phyloP scores from a whole-genome alignment of 2,329 filamentous ascomycete genomes.

The Cyanodermella asteris region DNA sequence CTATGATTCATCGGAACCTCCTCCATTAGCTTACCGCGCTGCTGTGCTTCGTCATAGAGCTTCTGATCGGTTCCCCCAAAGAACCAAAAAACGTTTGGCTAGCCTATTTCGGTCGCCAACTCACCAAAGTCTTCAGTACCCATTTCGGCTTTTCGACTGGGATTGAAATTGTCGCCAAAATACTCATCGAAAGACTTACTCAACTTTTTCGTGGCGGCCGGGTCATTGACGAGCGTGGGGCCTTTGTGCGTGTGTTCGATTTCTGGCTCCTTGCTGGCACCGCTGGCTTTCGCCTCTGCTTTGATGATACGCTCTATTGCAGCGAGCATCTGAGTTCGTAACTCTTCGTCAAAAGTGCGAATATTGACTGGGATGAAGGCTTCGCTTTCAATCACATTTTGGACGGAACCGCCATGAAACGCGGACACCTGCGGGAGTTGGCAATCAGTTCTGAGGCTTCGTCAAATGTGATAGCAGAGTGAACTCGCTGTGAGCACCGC shows the following conservation, averaged over 20 bases:
- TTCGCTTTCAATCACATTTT: constrained; percentile 25
- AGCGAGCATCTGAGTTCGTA: constrained; percentile 15
- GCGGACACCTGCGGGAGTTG: too few species aligned
- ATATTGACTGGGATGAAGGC: constrained; percentile 21
- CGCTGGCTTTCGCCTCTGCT: constrained; percentile 30
- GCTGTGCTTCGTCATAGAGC: constrained; percentile 27
- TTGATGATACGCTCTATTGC: constrained; percentile 24
- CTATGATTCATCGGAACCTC: constrained; percentile 38
- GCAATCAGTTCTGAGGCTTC: too few species aligned
- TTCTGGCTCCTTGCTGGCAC: constrained; percentile 19
- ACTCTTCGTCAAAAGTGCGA: constrained; percentile 14
- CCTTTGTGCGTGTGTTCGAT: constrained; percentile 21
- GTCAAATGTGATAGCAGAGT: too few species aligned
- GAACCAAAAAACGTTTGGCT: constrained; percentile 33
- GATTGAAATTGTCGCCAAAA: constrained; percentile 20
- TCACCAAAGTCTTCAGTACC: constrained; percentile 38
- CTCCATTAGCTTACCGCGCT: constrained; percentile 21
- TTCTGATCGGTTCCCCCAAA: constrained; percentile 30
- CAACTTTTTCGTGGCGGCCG: constrained; percentile 18
- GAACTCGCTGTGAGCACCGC: constrained; percentile 25
- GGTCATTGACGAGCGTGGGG: constrained; percentile 32
- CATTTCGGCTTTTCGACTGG: constrained; percentile 19
- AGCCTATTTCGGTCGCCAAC: constrained; percentile 26
- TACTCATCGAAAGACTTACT: constrained; percentile 23
- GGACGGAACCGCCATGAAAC: constrained; percentile 19